Conservation (phyloP, 23 red algal species). For the Gracilaria gracilis region DNA sequence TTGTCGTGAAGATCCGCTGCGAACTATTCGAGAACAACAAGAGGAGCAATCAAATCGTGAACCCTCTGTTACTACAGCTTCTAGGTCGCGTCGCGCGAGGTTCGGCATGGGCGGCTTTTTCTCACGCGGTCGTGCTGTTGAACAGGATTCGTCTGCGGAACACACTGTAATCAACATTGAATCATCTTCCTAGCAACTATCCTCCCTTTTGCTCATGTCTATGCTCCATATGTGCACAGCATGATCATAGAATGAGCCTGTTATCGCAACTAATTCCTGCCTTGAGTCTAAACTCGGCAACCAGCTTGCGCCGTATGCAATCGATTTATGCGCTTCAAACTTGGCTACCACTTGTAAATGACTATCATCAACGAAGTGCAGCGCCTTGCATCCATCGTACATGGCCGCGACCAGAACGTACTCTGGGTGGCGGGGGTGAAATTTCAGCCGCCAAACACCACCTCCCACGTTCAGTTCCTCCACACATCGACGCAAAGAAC, state of each 20-base stretch:
- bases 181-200: background rate
- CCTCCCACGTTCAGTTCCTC: constrained; percentile 45
- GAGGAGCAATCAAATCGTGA: background rate
- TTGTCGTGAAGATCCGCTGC: constrained; percentile 45
- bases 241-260: constrained; percentile 62
- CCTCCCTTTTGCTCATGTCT: background rate
- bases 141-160: background rate
- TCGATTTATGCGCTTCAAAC: constrained; percentile 42
- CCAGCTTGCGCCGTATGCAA: constrained; percentile 66
- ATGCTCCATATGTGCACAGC: constrained; percentile 51
- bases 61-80: background rate
- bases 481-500: constrained; percentile 30
- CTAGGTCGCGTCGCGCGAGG: background rate
- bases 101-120: background rate
- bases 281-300: constrained; percentile 31
- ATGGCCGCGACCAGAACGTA: constrained; percentile 54
- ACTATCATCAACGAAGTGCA: constrained; percentile 1
- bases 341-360: constrained; percentile 15
- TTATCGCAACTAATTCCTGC: constrained; percentile 34
- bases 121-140: background rate
- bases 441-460: constrained; percentile 65
- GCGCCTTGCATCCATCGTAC: constrained; percentile 74
- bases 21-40: background rate
- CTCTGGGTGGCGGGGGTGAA: constrained; percentile 15
- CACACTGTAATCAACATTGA: constrained; percentile 13